Evolutionary conservation across 148 eudicot genomes (phyloP).

Genomic region (Oxyria digyna): DNA sequence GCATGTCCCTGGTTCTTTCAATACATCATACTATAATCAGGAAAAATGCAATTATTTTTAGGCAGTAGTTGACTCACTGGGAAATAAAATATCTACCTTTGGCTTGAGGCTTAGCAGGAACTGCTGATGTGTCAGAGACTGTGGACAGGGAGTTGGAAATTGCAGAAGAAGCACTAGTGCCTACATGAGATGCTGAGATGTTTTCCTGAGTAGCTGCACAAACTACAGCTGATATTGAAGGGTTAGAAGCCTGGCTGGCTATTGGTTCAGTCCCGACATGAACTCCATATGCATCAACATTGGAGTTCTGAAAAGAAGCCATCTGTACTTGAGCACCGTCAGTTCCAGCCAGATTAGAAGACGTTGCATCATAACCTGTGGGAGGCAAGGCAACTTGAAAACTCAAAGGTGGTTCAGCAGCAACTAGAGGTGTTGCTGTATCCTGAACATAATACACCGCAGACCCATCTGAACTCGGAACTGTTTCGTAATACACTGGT

Average conservation of each 20-base stretch:
- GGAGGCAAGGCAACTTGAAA: slow-evolving; percentile 19
- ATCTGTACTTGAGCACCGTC: slow-evolving; percentile 13
- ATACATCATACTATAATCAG: background rate
- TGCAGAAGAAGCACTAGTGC: slow-evolving; percentile 22
- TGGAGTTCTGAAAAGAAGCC: slow-evolving; percentile 16
- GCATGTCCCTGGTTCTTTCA: background rate
- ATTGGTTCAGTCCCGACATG: slow-evolving; percentile 16
- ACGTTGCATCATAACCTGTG: slow-evolving; percentile 7
- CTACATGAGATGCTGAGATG: slow-evolving; percentile 28
- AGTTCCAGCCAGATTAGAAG: slow-evolving; percentile 20
- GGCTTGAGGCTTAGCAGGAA: slow-evolving; percentile 30
- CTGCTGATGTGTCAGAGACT: slow-evolving; percentile 18
- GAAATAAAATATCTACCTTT: background rate
- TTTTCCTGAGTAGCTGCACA: slow-evolving; percentile 21
- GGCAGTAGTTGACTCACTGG: background rate
- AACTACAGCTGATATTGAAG: slow-evolving; percentile 30
- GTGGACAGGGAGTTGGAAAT: slow-evolving; percentile 21
- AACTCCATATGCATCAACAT: slow-evolving; percentile 14
- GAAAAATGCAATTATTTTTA: background rate
- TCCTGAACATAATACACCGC: slow-evolving; percentile 48
- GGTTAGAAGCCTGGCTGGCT: slow-evolving; percentile 17
- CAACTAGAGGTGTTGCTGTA: slow-evolving; percentile 25
- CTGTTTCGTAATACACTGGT: slow-evolving; percentile 37
- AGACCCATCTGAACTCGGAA: slow-evolving; percentile 35
- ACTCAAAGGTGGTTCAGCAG: slow-evolving; percentile 24